Evolutionary conservation across 305 asterid species (phyloP), one percentile per base, ranked within the genome.

Genomic region (Caryopteris hybrid): DNA sequence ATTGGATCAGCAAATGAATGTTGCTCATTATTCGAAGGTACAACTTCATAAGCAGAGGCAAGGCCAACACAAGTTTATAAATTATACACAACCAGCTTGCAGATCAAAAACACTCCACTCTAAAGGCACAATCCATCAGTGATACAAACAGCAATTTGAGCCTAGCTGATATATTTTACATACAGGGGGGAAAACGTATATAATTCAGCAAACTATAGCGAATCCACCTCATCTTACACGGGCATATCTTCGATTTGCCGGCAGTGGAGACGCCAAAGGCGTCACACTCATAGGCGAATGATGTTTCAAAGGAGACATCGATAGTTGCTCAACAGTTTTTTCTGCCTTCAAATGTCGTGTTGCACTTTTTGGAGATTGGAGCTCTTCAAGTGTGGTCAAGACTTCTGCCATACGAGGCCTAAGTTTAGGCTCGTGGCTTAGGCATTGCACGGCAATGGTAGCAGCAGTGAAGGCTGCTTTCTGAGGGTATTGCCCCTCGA

Each of bases 401-500:
- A 94, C 96, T 50, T 87, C 96, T 0, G 88, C 68, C 93, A 94
- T 91, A 4, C 88, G 80, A 0, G 99, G 99, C 83, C 99, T 81
- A 2, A 64, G 86, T 54, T 88, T 91, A 0, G 95, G 83, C 50
- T 94, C 99, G 7, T 73, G 72, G 80, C 82, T 82, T 45, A 94
- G 61, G 83, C 99, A 94, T 51, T 86, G 92, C 68, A 75, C 57
- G 2, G 96, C 96, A 4, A 91, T 78, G 31, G 78, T 83, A 18
- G 97, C 95, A 4, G 96, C 96, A 1, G 88, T 62, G 43, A 66
- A 79, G 18, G 99, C 99, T 1, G 83, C 97, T 81, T 89, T 94
- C 82, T 91, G 93, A 47, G 97, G 93, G 79, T 94, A 94, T 46
- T 91, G 97, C 9, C 99, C 99, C 74, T 87, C 97, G 53, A 91